Conservation (phyloP, 208 protist genomes). For the Porcisia deanei region DNA sequence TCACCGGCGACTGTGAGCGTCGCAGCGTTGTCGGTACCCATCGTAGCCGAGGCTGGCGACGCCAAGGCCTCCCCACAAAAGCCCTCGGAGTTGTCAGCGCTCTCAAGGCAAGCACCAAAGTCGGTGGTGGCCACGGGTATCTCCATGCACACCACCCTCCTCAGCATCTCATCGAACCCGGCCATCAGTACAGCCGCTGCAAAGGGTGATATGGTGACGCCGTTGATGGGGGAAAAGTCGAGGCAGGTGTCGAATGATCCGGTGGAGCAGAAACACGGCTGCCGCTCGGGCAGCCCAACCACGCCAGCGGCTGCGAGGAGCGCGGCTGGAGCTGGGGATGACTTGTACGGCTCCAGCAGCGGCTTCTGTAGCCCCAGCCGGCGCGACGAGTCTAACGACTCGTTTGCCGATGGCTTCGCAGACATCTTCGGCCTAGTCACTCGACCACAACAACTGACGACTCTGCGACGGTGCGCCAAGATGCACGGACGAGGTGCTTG, state of each 20-base stretch:
- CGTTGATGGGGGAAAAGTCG: conserved; percentile 6
- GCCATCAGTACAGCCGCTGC: neutral
- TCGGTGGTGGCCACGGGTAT: conserved; percentile 4
- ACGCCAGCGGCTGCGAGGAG: neutral
- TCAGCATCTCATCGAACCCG: neutral
- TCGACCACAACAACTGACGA: conserved; percentile 27
- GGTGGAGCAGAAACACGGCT: neutral
- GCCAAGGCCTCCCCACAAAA: neutral
- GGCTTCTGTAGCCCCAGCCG: neutral
- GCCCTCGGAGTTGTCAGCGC: neutral
- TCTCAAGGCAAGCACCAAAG: neutral
- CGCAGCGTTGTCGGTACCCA: too few relatives aligned
- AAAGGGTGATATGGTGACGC: neutral
- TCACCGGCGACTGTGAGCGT: neutral
- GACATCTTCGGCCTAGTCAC: conserved; percentile 31
- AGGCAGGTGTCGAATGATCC: neutral
- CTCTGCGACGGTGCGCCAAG: conserved; percentile 21
- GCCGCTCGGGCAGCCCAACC: conserved; percentile 1
- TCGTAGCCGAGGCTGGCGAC: neutral
- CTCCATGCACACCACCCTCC: neutral
- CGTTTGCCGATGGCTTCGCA: conserved; percentile 31
- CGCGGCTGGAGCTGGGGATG: neutral
- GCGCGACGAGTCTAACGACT: conserved; percentile 30
- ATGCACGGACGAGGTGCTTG: neutral
- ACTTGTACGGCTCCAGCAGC: neutral